A percentile compares a stretch with the other conserved stretches of the same genome.
Evolutionary conservation across 345 rosid species (phyloP).

Genomic region (Populus davidiana): DNA sequence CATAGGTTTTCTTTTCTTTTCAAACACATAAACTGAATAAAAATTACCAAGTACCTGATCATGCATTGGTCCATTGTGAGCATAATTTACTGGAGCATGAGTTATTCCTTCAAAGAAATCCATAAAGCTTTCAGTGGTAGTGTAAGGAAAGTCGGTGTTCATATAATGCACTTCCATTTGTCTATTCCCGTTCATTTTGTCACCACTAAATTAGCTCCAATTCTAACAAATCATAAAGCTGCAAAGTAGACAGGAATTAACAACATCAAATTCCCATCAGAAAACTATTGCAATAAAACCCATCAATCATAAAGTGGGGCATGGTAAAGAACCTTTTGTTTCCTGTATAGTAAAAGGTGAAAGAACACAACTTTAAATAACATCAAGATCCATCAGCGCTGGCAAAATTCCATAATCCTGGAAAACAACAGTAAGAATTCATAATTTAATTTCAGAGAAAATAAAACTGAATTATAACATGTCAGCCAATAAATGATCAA

Average conservation of each 20-base stretch:
- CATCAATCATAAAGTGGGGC: background rate
- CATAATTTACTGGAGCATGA: constrained; percentile 38
- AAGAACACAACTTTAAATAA: background rate
- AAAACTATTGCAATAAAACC: background rate
- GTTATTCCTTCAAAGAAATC: constrained; percentile 54
- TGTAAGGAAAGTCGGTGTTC: constrained; percentile 54
- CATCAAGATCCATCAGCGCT: background rate
- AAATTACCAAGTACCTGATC: constrained; percentile 42
- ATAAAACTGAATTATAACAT: background rate
- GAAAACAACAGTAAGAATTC: background rate
- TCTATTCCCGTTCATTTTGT: constrained; percentile 43
- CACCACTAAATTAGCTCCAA: constrained; percentile 6
- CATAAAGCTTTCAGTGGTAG: constrained; percentile 54
- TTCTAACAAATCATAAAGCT: constrained; percentile 16
- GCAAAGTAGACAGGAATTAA: constrained; percentile 18
- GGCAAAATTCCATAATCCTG: constrained; percentile 11
- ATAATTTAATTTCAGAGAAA: background rate
- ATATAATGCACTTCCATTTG: constrained; percentile 58
- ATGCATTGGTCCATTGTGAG: constrained; percentile 33
- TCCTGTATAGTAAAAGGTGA: background rate
- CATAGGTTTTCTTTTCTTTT: background rate
- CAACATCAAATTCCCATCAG: background rate
- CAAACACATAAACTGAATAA: background rate
- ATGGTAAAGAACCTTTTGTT: background rate
- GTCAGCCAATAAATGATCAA: background rate